Base-by-base conservation (phyloP, 352 stramenopile species). In the Globisporangium cederbergense region DNA sequence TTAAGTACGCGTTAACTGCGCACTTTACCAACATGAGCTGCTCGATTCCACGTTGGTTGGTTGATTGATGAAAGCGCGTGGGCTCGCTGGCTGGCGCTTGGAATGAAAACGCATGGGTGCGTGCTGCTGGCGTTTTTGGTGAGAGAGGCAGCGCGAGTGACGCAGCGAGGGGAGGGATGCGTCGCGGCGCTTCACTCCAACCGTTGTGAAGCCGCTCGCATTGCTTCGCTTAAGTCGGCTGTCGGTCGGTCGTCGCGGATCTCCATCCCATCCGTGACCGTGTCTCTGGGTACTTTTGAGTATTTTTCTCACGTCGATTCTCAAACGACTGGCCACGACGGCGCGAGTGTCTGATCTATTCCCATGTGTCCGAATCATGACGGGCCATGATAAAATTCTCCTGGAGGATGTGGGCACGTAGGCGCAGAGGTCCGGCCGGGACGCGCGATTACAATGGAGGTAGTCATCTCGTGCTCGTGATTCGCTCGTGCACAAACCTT, bases 311-410 rank as follows among this genome's bases (percentile, higher is more conserved):
- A 62, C 22, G 40, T 13, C 6, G 16, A 20, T 1, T 4, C 20
- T 7, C 28, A 62, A 62, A 55, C 43, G 57, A 62, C 42, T 62
- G 57, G 57, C 28, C 57, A 50, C 18, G 8, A 45, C 32, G 42
- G 57, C 42, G 8, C 13, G 42, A 2, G 38, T 22, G 50, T 42
- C 51, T 45, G 51, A 28, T 58, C 43, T 18, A 45, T 32, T 7
- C 43, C 4, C 16, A 30, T n/a, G 30, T 43, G 30, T 28, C 30
- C 51, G 18, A 5, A 32, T 16, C 25, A 22, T 55, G 50, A 34
- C 50, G 7, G 25, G 30, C 43, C 42, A 51, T 13, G 57, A 50
- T 50, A 62, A 54, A 62, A 28, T 62, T 62, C 57, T 62, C 13
- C 54, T 60, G 54, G 36, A 6, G 36, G 25, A 28, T 42, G 36